Evolutionary conservation across 1,284 basidiomycete genomes (phyloP).

Genomic region (Ganoderma lingzhi): DNA sequence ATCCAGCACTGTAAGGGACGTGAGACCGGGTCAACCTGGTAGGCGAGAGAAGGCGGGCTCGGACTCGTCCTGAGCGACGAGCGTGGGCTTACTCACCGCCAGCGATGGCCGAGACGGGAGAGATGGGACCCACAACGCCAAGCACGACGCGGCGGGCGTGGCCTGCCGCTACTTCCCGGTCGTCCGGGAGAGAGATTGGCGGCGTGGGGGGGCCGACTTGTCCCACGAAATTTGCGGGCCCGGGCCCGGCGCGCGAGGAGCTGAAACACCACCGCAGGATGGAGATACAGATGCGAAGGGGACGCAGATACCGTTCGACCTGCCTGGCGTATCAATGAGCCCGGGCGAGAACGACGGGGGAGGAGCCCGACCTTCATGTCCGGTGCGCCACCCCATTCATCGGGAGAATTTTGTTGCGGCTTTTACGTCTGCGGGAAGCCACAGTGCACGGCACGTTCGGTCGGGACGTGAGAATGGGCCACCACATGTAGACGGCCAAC

Average conservation of each 20-base stretch:
- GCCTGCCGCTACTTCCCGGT: constrained; percentile 23
- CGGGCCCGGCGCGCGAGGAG: neutral
- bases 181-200: constrained; percentile 23
- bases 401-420: neutral
- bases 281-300: neutral
- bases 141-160: constrained; percentile 1
- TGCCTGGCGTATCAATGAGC: neutral
- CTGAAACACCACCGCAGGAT: neutral
- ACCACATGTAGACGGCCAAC: neutral
- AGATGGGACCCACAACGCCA: constrained; percentile 17
- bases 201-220: neutral
- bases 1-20: neutral
- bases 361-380: neutral
- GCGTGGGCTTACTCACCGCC: neutral
- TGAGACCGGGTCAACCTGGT: neutral
- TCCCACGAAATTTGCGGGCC: constrained; percentile 3
- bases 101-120: neutral
- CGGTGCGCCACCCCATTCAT: neutral
- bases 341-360: neutral
- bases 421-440: constrained; percentile 5
- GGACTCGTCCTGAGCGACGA: neutral
- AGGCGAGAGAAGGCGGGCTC: neutral
- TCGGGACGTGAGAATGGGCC: neutral
- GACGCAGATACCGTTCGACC: neutral
- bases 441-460: neutral